Evolutionary conservation across 306 rosid genomes (phyloP).

Genomic region (Echinosophora koreensis): DNA sequence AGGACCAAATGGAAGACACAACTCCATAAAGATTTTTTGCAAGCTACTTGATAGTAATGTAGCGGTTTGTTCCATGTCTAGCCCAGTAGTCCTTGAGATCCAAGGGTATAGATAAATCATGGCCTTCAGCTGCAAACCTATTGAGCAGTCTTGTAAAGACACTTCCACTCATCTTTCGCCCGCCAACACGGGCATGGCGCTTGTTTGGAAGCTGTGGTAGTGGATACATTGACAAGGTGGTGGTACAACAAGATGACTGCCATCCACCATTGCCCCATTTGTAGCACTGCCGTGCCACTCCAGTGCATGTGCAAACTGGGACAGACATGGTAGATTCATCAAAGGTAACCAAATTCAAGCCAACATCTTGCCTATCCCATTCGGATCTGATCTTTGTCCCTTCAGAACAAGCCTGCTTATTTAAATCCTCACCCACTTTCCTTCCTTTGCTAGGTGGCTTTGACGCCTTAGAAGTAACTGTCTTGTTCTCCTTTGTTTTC

Average conservation of each 20-base stretch:
- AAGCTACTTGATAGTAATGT: slow-evolving; percentile 87
- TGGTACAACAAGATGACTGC: slow-evolving; percentile 98
- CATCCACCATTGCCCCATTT: slow-evolving; percentile 99
- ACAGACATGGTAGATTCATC: slow-evolving; percentile 91
- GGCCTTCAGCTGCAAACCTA: slow-evolving; percentile 89
- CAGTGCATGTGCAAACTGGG: slow-evolving; percentile 96
- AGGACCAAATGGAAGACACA: slow-evolving; percentile 38
- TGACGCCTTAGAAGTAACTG: slow-evolving; percentile 59
- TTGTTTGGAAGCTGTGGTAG: slow-evolving; percentile 96
- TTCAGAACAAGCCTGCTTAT: slow-evolving; percentile 80
- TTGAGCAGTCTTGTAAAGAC: slow-evolving; percentile 93
- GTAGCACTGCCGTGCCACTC: slow-evolving; percentile 88
- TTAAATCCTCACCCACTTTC: slow-evolving; percentile 89
- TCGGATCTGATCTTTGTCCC: slow-evolving; percentile 86
- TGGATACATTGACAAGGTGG: slow-evolving; percentile 88
- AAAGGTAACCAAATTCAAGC: slow-evolving; percentile 83
- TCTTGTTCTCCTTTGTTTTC: slow-evolving; percentile 70
- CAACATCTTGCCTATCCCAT: slow-evolving; percentile 91
- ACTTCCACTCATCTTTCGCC: slow-evolving; percentile 97
- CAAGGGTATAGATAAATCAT: slow-evolving; percentile 76
- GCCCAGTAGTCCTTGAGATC: slow-evolving; percentile 97
- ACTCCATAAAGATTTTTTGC: slow-evolving; percentile 31
- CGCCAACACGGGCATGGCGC: slow-evolving; percentile 92
- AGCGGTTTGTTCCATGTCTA: slow-evolving; percentile 96
- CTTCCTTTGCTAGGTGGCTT: slow-evolving; percentile 60